Evolutionary conservation across 2,329 filamentous ascomycete genomes (phyloP).

Genomic region (Fusarium veterinarium): DNA sequence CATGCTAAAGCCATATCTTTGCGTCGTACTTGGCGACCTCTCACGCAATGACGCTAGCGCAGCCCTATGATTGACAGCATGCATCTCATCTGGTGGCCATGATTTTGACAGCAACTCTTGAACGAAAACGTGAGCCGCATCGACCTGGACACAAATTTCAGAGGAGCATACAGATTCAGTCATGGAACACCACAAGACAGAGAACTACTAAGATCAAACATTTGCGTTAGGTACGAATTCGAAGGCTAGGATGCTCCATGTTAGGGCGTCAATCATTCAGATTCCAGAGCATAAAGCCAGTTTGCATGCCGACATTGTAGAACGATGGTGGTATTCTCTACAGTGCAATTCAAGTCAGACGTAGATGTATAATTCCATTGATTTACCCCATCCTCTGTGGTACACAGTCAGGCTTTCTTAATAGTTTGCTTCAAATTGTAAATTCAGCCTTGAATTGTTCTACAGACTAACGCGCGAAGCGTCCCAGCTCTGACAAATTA

Average conservation of each 20-base stretch:
- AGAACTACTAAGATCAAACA: accelerated
- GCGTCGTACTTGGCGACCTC: accelerated
- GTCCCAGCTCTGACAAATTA: accelerated
- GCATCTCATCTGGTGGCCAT: accelerated
- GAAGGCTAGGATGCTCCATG: accelerated
- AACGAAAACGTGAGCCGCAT: accelerated
- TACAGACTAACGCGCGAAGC: neutral
- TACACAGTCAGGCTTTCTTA: too few species aligned
- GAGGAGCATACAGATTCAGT: accelerated
- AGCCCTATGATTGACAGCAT: accelerated
- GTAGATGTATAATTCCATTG: neutral
- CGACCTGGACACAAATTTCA: accelerated
- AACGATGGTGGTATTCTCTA: accelerated
- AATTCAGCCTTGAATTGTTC: too few species aligned
- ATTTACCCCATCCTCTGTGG: too few species aligned
- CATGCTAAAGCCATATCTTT: accelerated
- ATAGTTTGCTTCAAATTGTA: too few species aligned
- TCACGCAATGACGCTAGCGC: too few species aligned
- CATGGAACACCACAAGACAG: neutral
- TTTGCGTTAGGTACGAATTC: accelerated
- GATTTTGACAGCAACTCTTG: accelerated
- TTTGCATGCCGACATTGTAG: accelerated
- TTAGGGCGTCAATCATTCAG: neutral
- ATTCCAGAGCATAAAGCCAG: accelerated
- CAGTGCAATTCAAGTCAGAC: accelerated